Conservation (phyloP, 129 eudicot species). For the Chrysanthemum lavandulifolium region DNA sequence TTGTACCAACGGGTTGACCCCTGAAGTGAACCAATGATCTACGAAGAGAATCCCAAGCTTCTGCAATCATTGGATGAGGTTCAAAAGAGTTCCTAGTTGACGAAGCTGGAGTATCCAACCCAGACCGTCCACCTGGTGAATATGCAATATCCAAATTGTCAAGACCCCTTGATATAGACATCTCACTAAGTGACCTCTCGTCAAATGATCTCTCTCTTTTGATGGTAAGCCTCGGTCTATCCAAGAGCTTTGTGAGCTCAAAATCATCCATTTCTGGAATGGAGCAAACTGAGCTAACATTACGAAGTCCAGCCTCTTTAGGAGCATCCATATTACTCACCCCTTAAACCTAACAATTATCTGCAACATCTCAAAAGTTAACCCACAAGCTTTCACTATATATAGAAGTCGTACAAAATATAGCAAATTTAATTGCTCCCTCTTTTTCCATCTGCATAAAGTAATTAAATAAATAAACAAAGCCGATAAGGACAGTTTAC, state of each 20-base stretch:
- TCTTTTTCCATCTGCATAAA: neutral
- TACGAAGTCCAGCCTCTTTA: constrained; percentile 63
- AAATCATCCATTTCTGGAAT: constrained; percentile 82
- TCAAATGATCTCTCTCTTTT: constrained; percentile 92
- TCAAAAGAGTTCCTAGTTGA: constrained; percentile 85
- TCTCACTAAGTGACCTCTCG: constrained; percentile 93
- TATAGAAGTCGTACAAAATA: neutral
- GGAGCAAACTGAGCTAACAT: constrained; percentile 76
- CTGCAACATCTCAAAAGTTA: constrained; percentile 34
- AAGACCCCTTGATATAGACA: constrained; percentile 73
- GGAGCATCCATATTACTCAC: constrained; percentile 50
- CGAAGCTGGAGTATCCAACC: constrained; percentile 78
- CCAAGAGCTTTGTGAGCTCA: constrained; percentile 81
- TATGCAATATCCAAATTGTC: constrained; percentile 70
- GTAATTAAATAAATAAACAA: neutral
- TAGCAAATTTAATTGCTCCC: neutral
- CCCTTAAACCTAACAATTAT: constrained; percentile 17
- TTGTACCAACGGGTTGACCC: constrained; percentile 96
- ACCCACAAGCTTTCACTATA: neutral
- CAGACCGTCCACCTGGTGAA: constrained; percentile 93
- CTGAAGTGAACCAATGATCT: constrained; percentile 82
- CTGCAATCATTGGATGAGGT: constrained; percentile 96
- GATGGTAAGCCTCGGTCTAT: constrained; percentile 65
- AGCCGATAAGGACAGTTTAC: constrained; percentile 19
- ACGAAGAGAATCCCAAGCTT: constrained; percentile 97